Evolutionary conservation across 805 yeast genomes (phyloP).

Genomic region (Candida coleopterorum): DNA sequence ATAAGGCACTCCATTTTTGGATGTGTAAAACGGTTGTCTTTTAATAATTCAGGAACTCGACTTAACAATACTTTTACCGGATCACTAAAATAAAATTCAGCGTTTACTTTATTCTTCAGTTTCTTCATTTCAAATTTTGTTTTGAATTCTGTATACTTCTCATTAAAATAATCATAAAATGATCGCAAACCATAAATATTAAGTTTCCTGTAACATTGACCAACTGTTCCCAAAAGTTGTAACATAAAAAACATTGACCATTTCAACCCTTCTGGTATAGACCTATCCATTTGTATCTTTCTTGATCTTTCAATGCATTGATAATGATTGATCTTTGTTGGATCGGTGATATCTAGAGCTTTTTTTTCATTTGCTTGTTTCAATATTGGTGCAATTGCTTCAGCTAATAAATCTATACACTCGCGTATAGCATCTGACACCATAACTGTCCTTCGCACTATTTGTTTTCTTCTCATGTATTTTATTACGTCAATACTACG

Average conservation of each 20-base stretch:
- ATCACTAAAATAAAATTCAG: slow-evolving; percentile 54
- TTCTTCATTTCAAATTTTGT: slow-evolving; percentile 54
- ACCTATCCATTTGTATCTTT: slow-evolving; percentile 47
- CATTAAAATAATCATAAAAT: slow-evolving; percentile 62
- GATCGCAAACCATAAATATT: slow-evolving; percentile 79
- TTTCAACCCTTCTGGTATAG: slow-evolving; percentile 62
- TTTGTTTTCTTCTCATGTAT: slow-evolving; percentile 66
- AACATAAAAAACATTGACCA: slow-evolving; percentile 66
- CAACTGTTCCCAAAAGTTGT: slow-evolving; percentile 63
- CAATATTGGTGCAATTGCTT: slow-evolving; percentile 64
- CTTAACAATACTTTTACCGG: slow-evolving; percentile 40
- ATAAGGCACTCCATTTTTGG: slow-evolving; percentile 63
- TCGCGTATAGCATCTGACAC: slow-evolving; percentile 50
- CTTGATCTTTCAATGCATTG: slow-evolving; percentile 66
- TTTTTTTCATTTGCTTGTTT: slow-evolving; percentile 59
- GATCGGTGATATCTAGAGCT: slow-evolving; percentile 61
- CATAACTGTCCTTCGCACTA: slow-evolving; percentile 55
- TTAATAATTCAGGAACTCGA: slow-evolving; percentile 3
- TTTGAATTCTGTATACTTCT: slow-evolving; percentile 53
- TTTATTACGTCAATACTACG: slow-evolving; percentile 71
- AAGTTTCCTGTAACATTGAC: slow-evolving; percentile 63
- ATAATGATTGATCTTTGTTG: slow-evolving; percentile 64
- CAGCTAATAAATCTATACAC: slow-evolving; percentile 50
- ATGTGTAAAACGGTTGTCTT: slow-evolving; percentile 36
- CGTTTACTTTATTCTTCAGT: slow-evolving; percentile 58